These are phyloP conservation scores for Passalora sequoiae DNA, from an alignment of 2,329 filamentous ascomycete species.

Conservation along the genomic window DNA sequence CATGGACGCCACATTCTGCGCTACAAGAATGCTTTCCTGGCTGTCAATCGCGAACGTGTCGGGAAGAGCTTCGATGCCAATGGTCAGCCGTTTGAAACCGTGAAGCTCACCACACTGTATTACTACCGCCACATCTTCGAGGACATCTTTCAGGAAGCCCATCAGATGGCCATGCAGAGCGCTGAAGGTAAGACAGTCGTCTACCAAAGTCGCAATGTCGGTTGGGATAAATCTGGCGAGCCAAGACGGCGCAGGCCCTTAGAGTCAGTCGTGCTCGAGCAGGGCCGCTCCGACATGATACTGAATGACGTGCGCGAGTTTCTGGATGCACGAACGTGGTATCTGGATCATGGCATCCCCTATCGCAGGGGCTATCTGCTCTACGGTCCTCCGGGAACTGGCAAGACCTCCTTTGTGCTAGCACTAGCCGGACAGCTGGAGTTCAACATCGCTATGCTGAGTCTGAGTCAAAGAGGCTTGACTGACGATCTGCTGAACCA, in stretches of 20 bases:
- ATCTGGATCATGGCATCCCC: slow-evolving; percentile 88
- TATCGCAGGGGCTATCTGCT: slow-evolving; percentile 81
- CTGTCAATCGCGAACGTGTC: slow-evolving; percentile 72
- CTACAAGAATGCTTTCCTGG: slow-evolving; percentile 80
- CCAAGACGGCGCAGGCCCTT: slow-evolving; percentile 81
- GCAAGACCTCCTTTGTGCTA: slow-evolving; percentile 94
- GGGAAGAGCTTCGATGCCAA: slow-evolving; percentile 77
- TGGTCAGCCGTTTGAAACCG: slow-evolving; percentile 88
- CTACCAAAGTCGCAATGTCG: slow-evolving; percentile 76
- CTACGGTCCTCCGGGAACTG: slow-evolving; percentile 63
- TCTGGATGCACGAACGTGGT: slow-evolving; percentile 74
- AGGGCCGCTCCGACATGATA: slow-evolving; percentile 76
- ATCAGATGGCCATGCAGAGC: slow-evolving; percentile 69
- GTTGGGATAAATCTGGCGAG: slow-evolving; percentile 80
- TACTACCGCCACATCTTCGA: slow-evolving; percentile 84
- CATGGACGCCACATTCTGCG: slow-evolving; percentile 85
- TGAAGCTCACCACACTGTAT: slow-evolving; percentile 88
- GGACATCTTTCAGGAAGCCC: slow-evolving; percentile 81
- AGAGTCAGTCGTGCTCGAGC: slow-evolving; percentile 78
- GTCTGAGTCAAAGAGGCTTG: slow-evolving; percentile 81
- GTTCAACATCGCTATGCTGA: slow-evolving; percentile 88
- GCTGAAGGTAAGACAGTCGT: slow-evolving; percentile 91
- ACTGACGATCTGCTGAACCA: slow-evolving; percentile 86
- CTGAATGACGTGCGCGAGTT: slow-evolving; percentile 80
- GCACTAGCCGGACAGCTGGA: slow-evolving; percentile 88